A percentile compares a stretch with the other conserved stretches of the same genome.
phyloP scores from a whole-genome alignment of 352 stramenopile species.

The Phytophthora brassicae region DNA sequence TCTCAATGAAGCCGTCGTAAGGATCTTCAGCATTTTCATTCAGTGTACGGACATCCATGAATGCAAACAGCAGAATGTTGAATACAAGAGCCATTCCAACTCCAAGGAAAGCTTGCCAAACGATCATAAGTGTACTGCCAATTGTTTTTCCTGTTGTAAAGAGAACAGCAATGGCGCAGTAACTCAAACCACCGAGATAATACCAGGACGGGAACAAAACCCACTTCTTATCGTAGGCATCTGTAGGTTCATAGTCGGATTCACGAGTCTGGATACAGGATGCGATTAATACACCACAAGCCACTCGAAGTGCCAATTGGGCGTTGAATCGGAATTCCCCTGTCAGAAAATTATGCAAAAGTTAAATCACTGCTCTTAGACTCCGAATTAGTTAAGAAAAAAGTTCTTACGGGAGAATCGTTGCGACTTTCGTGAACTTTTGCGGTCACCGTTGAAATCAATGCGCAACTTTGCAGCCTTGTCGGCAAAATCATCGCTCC shows the following conservation, averaged over 20 bases:
- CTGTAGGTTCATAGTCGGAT: conserved; percentile 25
- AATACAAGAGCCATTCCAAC: conserved; percentile 74
- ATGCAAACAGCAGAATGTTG: conserved; percentile 69
- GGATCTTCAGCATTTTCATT: conserved; percentile 29
- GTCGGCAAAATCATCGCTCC: conserved; percentile 35
- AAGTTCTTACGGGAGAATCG: conserved; percentile 30
- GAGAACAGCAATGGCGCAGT: conserved; percentile 70
- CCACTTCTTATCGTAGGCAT: conserved; percentile 39
- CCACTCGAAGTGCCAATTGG: conserved; percentile 41
- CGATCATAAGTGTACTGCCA: conserved; percentile 65
- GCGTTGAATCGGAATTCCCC: conserved; percentile 47
- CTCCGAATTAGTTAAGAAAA: neutral
- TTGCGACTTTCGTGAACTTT: conserved; percentile 21
- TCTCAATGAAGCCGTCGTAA: conserved; percentile 50
- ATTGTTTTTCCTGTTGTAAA: conserved; percentile 74
- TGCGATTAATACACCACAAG: conserved; percentile 40
- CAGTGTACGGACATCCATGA: conserved; percentile 47
- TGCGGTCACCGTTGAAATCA: conserved; percentile 25
- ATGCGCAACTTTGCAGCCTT: conserved; percentile 35
- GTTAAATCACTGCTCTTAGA: neutral
- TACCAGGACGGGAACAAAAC: conserved; percentile 52
- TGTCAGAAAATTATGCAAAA: conserved; percentile 4
- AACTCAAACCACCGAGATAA: conserved; percentile 69
- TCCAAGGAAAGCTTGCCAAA: conserved; percentile 72
- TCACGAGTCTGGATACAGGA: conserved; percentile 44